Evolutionary conservation across 352 stramenopile species (phyloP).

Genomic region (Pythium oligandrum): DNA sequence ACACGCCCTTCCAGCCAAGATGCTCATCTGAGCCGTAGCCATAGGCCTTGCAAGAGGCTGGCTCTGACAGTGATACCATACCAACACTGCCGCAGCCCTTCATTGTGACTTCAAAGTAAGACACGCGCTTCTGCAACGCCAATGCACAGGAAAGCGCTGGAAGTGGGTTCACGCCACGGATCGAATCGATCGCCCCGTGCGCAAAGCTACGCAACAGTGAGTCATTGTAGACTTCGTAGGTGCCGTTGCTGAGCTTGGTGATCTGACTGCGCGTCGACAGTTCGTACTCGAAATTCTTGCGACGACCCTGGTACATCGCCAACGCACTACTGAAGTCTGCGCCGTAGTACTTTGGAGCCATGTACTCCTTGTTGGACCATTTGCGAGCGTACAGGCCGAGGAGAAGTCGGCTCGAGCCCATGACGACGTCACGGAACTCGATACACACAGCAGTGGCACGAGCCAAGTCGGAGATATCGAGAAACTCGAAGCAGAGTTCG

Average conservation of each 20-base stretch:
- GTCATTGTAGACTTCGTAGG: slow-evolving; percentile 63
- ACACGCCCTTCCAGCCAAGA: slow-evolving; percentile 76
- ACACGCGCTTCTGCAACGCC: slow-evolving; percentile 46
- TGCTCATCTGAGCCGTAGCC: slow-evolving; percentile 80
- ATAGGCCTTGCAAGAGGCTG: slow-evolving; percentile 46
- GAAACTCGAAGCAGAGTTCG: slow-evolving; percentile 75
- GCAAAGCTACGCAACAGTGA: slow-evolving; percentile 80
- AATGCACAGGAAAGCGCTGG: slow-evolving; percentile 46
- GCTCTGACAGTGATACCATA: slow-evolving; percentile 60
- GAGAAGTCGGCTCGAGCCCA: slow-evolving; percentile 35
- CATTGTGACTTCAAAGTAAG: slow-evolving; percentile 78
- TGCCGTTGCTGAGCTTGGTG: slow-evolving; percentile 30
- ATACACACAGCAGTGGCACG: slow-evolving; percentile 35
- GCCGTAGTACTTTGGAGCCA: slow-evolving; percentile 33
- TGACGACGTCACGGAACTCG: slow-evolving; percentile 55
- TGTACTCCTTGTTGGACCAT: slow-evolving; percentile 34
- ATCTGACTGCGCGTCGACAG: slow-evolving; percentile 62
- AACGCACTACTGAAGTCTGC: slow-evolving; percentile 24
- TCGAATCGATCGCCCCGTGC: slow-evolving; percentile 64
- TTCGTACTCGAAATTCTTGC: slow-evolving; percentile 21
- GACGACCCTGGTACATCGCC: slow-evolving; percentile 33
- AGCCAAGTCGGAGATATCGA: slow-evolving; percentile 47
- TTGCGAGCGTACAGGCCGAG: slow-evolving; percentile 55
- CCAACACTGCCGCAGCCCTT: slow-evolving; percentile 75
- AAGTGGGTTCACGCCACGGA: slow-evolving; percentile 48